Percentiles rank a stretch among this genome's conserved stretches.
These are phyloP conservation scores for Aspergillus luchuensis DNA, from an alignment of 2,329 filamentous ascomycete species.

Conservation along the genomic window DNA sequence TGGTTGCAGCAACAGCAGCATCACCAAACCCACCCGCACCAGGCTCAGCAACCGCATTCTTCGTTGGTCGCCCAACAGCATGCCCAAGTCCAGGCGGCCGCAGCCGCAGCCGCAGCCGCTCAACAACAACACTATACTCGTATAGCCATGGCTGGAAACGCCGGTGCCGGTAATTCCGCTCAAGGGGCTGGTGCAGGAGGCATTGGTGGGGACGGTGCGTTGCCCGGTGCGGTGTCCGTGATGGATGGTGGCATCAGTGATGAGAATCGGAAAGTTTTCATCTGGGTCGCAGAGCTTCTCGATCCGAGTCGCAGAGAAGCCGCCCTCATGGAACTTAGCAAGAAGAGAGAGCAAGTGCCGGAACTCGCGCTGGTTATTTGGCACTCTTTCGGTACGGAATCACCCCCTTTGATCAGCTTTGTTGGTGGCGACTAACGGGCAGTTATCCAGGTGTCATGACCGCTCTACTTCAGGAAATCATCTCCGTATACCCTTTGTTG, in stretches of 20 bases:
- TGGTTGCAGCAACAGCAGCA: conserved; percentile 44
- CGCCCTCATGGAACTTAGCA: conserved; percentile 91
- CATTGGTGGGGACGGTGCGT: conserved; percentile 49
- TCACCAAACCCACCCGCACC: conserved; percentile 42
- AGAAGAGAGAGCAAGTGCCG: conserved; percentile 97
- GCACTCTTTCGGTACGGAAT: conserved; percentile 87
- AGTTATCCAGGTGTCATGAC: conserved; percentile 83
- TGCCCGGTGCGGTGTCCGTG: conserved; percentile 37
- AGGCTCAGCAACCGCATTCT: conserved; percentile 44
- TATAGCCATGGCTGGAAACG: conserved; percentile 67
- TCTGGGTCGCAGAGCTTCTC: conserved; percentile 88
- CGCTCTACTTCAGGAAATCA: conserved; percentile 94
- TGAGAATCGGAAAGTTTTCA: conserved; percentile 89
- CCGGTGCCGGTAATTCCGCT: conserved; percentile 42
- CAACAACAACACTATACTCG: conserved; percentile 68
- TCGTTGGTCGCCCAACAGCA: conserved; percentile 55
- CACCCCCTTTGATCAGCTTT: conserved; percentile 6
- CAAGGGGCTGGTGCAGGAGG: conserved; percentile 45
- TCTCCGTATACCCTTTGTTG: conserved; percentile 94
- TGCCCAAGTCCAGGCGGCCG: conserved; percentile 55
- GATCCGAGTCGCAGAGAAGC: conserved; percentile 85
- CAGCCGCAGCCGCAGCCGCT: conserved; percentile 42
- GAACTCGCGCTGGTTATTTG: conserved; percentile 94
- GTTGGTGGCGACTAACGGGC: conserved; percentile 9
- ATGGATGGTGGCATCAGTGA: conserved; percentile 74